Percentiles rank a stretch among this genome's conserved stretches.
Evolutionary conservation across 768 basidiomycete species (phyloP).

Genomic region (Leccinum barrowsii): DNA sequence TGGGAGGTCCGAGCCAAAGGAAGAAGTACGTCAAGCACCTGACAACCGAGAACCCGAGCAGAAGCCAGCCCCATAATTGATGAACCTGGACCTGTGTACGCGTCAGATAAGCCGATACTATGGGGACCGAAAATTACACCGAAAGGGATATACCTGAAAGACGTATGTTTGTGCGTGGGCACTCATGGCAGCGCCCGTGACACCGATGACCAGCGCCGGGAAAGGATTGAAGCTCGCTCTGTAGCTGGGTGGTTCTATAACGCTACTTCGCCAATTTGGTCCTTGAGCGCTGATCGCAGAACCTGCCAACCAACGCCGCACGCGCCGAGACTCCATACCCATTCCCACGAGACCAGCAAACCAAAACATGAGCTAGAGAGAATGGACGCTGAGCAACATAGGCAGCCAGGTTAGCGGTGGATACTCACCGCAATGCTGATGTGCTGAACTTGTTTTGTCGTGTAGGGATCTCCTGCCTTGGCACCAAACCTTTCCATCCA

Average conservation of each 20-base stretch:
- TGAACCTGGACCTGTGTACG: conserved; percentile 76
- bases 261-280: conserved; percentile 22
- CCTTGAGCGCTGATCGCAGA: conserved; percentile 43
- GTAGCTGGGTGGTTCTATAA: conserved; percentile 72
- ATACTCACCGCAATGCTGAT: conserved; percentile 80
- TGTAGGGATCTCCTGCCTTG: conserved; percentile 74
- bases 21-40: conserved; percentile 93
- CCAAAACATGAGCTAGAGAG: conserved; percentile 80
- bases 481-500: conserved; percentile 98
- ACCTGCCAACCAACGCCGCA: conserved; percentile 72
- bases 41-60: conserved; percentile 72
- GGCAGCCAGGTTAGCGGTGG: not conserved
- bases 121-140: not conserved
- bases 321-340: conserved; percentile 75
- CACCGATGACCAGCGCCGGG: conserved; percentile 89
- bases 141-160: conserved; percentile 59
- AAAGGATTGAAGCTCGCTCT: conserved; percentile 83
- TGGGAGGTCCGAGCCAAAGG: conserved; percentile 83
- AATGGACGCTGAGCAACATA: not conserved
- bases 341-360: conserved; percentile 89
- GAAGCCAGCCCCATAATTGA: conserved; percentile 83
- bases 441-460: conserved; percentile 90
- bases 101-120: conserved; percentile 6
- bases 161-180: conserved; percentile 87
- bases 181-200: conserved; percentile 91